Evolutionary conservation across 768 basidiomycete species (phyloP), one percentile per base, ranked within the genome.

Genomic region (Boletus insuetus): DNA sequence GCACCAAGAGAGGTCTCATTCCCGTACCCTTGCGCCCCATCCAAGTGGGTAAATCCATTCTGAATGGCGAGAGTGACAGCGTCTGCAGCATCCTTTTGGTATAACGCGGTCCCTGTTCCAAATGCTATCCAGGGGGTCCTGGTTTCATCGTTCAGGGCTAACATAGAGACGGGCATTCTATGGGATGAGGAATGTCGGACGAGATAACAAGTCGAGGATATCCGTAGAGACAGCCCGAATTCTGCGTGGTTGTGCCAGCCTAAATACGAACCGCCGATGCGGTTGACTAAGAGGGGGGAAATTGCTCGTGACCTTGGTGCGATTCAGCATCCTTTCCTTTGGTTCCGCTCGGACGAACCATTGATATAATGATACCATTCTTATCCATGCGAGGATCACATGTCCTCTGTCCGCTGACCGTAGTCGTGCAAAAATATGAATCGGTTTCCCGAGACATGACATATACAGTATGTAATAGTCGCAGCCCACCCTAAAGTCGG

Each of bases 21-120:
- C 9, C 53, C 53, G 66, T 87, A 87, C 48, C 70, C 49, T 63
- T 85, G 84, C 3, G 84, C 84, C n/a, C 82, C 80, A 62, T 87
- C 85, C 17, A 87, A 74, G 63, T 87, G 85, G 13, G 73, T 81
- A 60, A 85, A 76, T 3, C 82, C 82, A 44, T 71, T 76, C n/a
- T 76, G 71, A 49, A 87, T 80, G 19, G 86, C 86, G 20, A 66
- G 55, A 37, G 61, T 68, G 44, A 82, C 73, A 4, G 71, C 61
- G 0, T 55, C 14, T 22, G 73, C 58, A 12, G 77, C 80, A 57
- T 85, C 79, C 56, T 74, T 74, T 13, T 54, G 49, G 52, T 61
- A 81, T 16, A 81, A 69, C 2, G 82, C 82, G 2, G 82, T 82
- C 0, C 85, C 85, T 17, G 82, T 85, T 17, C 86, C 86, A 56